Conservation (phyloP, 345 rosid species). For the Kandelia obovata region DNA sequence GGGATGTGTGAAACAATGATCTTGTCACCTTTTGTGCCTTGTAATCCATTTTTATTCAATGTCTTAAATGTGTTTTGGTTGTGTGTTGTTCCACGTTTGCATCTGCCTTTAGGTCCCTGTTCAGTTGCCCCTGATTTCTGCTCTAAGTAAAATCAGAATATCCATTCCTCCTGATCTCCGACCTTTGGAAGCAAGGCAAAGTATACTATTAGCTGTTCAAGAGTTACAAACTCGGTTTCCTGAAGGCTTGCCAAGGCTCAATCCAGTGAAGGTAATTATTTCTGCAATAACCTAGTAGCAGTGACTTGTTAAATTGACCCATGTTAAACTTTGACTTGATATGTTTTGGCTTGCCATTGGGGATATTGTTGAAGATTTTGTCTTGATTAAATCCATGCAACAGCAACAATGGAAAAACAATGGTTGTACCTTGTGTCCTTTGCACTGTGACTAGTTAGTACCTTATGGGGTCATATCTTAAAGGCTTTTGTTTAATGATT, state of each 20-base stretch:
- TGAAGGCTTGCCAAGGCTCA: slow-evolving; percentile 88
- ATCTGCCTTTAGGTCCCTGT: slow-evolving; percentile 71
- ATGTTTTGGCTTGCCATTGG: not conserved
- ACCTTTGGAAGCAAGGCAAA: slow-evolving; percentile 93
- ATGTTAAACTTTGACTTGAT: not conserved
- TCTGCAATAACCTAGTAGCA: not conserved
- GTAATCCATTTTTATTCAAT: not conserved
- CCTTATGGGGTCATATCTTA: not conserved
- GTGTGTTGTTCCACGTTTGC: slow-evolving; percentile 18
- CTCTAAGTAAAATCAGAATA: slow-evolving; percentile 72
- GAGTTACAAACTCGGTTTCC: slow-evolving; percentile 82
- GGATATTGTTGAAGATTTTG: not conserved
- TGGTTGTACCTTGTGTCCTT: not conserved
- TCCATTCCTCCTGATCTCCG: slow-evolving; percentile 87
- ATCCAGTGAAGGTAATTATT: slow-evolving; percentile 79
- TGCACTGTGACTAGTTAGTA: not conserved
- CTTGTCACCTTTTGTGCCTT: not conserved
- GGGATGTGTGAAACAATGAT: not conserved
- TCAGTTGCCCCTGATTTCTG: slow-evolving; percentile 78
- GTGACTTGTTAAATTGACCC: not conserved
- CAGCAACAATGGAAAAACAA: not conserved
- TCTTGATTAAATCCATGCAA: no score
- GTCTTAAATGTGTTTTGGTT: not conserved
- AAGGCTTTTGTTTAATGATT: no score
- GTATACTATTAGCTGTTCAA: slow-evolving; percentile 80